Base-by-base conservation (phyloP, 108 stramenopile species). In the Pseudonitzschia multiseries region DNA sequence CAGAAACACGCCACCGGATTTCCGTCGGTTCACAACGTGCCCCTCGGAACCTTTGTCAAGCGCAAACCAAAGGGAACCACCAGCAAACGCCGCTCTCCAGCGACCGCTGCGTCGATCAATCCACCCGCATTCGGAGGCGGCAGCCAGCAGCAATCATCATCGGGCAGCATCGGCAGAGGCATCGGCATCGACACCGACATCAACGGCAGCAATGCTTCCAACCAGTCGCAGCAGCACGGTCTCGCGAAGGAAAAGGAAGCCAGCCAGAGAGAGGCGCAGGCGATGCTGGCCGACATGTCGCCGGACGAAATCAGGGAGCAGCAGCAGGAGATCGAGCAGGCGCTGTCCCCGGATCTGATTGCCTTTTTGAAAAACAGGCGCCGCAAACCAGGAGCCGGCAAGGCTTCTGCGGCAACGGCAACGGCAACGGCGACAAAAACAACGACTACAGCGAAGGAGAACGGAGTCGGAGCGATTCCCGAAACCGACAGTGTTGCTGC, bases 221-320 rank as follows among this genome's bases (percentile, higher is more conserved):
- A 51, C 6, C 36, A 36, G 36, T 36, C 36, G 36, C 36, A 36
- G 36, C 6, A 59, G 20, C 27, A 59, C 27, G 3, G 43, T 27
- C 46, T 5, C 24, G 2, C 72, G 65, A 15, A 65, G 33, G 46
- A 78, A 68, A 15, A 65, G 33, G 46, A 78, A 68, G 77, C 77
- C 18, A 61, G 69, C 20, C 27, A 28, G n/a, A 63, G 54, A 8
- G 83, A 85, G 56, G 77, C 89, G 20, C 41, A 82, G 21, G 76
- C 85, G 27, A 88, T 89, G 84, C 32, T 94, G 29, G 60, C 78
- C 32, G 81, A 73, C 70, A 92, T 94, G 90, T 87, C 90, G 2
- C 63, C 57, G 9, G 81, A 83, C 10, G 90, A 94, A 74, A 86
- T 92, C 57, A 60, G 70, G 18, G 79, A 85, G 65, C 67, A 71